Evolutionary conservation across 495 filamentous ascomycete species (phyloP).

Genomic region (Xylaria sp.): DNA sequence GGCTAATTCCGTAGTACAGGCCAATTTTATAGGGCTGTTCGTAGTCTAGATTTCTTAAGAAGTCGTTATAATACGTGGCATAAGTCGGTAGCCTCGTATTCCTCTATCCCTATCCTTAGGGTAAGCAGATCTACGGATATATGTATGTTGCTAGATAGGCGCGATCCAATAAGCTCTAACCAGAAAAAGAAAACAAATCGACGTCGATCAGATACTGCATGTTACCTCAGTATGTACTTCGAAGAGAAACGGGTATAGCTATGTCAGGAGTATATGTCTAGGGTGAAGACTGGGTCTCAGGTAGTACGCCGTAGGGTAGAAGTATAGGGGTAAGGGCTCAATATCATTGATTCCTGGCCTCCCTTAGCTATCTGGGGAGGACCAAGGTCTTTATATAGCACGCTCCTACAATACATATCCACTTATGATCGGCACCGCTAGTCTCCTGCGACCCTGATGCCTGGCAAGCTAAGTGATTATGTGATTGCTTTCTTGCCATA

Average conservation of each 20-base stretch:
- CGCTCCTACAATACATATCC: too few relatives aligned
- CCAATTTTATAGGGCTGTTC: too few relatives aligned
- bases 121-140: neutral
- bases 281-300: too few relatives aligned
- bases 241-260: constrained; percentile 1
- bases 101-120: neutral
- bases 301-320: too few relatives aligned
- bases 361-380: too few relatives aligned
- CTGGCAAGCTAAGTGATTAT: constrained; percentile 3
- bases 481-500: neutral
- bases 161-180: constrained; percentile 11
- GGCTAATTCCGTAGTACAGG: too few relatives aligned
- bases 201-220: constrained; percentile 1
- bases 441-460: too few relatives aligned
- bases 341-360: too few relatives aligned
- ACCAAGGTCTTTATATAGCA: too few relatives aligned
- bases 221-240: neutral
- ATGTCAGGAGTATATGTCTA: too few relatives aligned
- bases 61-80: neutral
- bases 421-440: too few relatives aligned
- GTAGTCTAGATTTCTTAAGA: neutral
- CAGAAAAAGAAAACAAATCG: neutral
- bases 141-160: neutral
- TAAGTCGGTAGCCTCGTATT: neutral
- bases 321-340: too few relatives aligned